These are phyloP conservation scores for Tolypocladium endophyticum DNA, from an alignment of 2,329 filamentous ascomycete genomes.

Conservation along the genomic window DNA sequence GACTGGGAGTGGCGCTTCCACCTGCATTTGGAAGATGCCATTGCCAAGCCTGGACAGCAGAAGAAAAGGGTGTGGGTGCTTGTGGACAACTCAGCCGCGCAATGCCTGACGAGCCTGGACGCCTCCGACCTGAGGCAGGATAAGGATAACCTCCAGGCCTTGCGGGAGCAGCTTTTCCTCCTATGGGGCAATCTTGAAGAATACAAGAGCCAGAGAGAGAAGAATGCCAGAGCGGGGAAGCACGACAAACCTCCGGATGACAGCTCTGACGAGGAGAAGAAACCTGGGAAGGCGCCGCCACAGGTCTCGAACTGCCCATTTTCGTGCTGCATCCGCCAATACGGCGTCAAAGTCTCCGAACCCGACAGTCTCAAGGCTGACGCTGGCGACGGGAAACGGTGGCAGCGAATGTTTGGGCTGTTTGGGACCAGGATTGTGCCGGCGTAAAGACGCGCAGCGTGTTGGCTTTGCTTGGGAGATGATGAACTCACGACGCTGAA, in stretches of 20 bases:
- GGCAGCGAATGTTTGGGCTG: slow-evolving; percentile 53
- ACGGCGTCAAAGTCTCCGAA: slow-evolving; percentile 43
- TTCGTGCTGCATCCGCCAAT: slow-evolving; percentile 60
- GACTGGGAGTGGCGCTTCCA: slow-evolving; percentile 79
- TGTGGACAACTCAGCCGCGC: slow-evolving; percentile 48
- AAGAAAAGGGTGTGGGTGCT: slow-evolving; percentile 52
- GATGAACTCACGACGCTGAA: background rate
- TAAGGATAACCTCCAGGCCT: slow-evolving; percentile 29
- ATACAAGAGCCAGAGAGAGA: slow-evolving; percentile 33
- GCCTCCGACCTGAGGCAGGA: slow-evolving; percentile 47
- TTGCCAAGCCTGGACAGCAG: slow-evolving; percentile 16
- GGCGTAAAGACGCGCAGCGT: background rate
- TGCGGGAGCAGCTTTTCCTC: slow-evolving; percentile 63
- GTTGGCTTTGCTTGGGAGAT: background rate
- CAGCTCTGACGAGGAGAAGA: slow-evolving; percentile 47
- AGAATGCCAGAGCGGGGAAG: slow-evolving; percentile 9
- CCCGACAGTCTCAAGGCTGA: slow-evolving; percentile 30
- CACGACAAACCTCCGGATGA: slow-evolving; percentile 21
- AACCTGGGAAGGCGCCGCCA: slow-evolving; percentile 27
- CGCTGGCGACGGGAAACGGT: slow-evolving; percentile 36
- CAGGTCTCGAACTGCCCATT: slow-evolving; percentile 48
- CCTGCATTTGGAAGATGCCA: slow-evolving; percentile 64
- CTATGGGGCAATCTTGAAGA: slow-evolving; percentile 86
- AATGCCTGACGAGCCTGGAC: slow-evolving; percentile 37
- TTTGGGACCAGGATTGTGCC: slow-evolving; percentile 50